Evolutionary conservation across 2,329 filamentous ascomycete species (phyloP), one percentile per base, ranked within the genome.

Genomic region (Fonsecaea nubica): DNA sequence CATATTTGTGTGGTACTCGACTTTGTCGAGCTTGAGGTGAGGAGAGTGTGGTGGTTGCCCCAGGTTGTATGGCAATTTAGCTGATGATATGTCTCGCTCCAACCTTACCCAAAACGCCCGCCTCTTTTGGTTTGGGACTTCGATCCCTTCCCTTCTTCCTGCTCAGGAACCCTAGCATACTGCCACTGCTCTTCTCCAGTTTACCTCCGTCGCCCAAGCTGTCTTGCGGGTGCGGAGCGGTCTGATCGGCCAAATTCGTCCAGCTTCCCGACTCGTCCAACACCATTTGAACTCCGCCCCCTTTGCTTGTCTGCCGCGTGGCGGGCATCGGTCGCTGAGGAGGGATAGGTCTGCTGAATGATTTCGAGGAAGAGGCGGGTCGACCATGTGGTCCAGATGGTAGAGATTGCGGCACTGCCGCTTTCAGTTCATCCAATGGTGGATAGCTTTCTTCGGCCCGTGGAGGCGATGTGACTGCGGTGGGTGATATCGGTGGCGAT

Each of bases 41-140:
- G 40, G n/a, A 4, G 12, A 21, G 18, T 21, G 7, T 25, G 45
- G 18, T 50, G 21, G 45, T 13, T 9, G 45, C 45, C 9, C 18
- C 45, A 7, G 8, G 36, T 38, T 25, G 18, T 30, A 9, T 18
- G 4, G 42, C n/a, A 18, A 38, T 73, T 81, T 82, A 91, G 73
- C 87, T 89, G 75, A 94, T 90, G 64, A 94, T 86, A 70, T 92
- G 89, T 76, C 95, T 86, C 10, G 95, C 93, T 15, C 95, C 95
- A 77, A 98, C 93, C 76, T 98, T 98, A 64, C 95, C 95, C 65
- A 99, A 77, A 7, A 99, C 93, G 65, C 95, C 95, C 63, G 92
- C 87, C 80, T 98, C 93, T 77, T 92, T 94, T 32, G 93, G 93
- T 81, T 97, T 97, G 1, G 95, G 95, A 76, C 93, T 97, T 78